phyloP scores from a whole-genome alignment of 495 filamentous ascomycete species.

The Extremus antarcticus region DNA sequence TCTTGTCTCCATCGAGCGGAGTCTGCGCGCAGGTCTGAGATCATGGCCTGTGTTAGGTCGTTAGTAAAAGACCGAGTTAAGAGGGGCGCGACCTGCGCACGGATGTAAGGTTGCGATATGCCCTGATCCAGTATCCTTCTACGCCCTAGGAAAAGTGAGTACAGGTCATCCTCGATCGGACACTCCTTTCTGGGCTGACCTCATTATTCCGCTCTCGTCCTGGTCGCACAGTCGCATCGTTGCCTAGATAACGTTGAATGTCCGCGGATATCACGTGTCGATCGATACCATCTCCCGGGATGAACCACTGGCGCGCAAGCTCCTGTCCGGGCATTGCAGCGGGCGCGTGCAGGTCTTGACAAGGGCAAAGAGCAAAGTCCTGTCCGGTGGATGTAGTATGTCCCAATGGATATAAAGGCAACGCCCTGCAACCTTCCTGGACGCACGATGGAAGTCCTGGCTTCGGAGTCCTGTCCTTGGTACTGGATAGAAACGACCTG shows the following conservation, averaged over 20 bases:
- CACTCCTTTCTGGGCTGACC: slow-evolving; percentile 39
- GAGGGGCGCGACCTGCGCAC: slow-evolving; percentile 34
- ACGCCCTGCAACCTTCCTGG: too few relatives aligned
- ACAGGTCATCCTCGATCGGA: slow-evolving; percentile 5
- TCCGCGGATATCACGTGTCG: slow-evolving; percentile 90
- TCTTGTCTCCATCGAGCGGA: slow-evolving; percentile 72
- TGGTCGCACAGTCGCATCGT: slow-evolving; percentile 80
- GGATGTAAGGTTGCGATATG: slow-evolving; percentile 76
- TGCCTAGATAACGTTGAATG: slow-evolving; percentile 87
- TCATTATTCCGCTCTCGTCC: slow-evolving; percentile 51
- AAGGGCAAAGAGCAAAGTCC: not conserved
- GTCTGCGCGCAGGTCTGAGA: slow-evolving; percentile 73
- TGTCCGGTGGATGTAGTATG: not conserved
- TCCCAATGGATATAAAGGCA: too few relatives aligned
- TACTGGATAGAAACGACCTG: too few relatives aligned
- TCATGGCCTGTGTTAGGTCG: slow-evolving; percentile 56
- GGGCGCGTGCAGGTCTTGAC: not conserved
- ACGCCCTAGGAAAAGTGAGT: slow-evolving; percentile 45
- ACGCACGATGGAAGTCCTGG: too few relatives aligned
- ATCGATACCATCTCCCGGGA: slow-evolving; percentile 80
- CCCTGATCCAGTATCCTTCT: slow-evolving; percentile 74
- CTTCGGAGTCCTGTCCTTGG: too few relatives aligned
- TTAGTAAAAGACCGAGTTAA: slow-evolving; percentile 18
- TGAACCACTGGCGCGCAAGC: slow-evolving; percentile 43
- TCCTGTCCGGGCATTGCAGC: slow-evolving; percentile 12